Conservation (phyloP, 1,139 yeast species). For the Geotrichum reessii region DNA sequence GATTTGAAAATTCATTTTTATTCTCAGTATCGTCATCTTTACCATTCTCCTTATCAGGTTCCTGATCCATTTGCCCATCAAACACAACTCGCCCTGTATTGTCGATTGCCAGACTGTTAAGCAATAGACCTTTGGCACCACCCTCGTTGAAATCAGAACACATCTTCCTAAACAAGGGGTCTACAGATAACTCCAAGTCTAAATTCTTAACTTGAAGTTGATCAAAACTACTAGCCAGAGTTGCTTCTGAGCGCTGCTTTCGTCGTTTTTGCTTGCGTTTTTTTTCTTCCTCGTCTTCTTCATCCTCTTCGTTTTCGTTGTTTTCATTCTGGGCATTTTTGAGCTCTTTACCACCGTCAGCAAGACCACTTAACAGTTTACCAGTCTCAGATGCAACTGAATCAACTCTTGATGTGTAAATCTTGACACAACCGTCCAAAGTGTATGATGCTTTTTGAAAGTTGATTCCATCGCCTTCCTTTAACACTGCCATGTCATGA, state of each 20-base stretch:
- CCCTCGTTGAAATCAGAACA: constrained; percentile 93
- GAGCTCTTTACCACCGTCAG: constrained; percentile 32
- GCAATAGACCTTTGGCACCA: constrained; percentile 77
- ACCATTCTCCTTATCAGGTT: constrained; percentile 23
- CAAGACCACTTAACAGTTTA: constrained; percentile 68
- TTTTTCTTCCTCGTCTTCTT: constrained; percentile 30
- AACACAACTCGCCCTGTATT: constrained; percentile 56
- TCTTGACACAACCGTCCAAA: constrained; percentile 79
- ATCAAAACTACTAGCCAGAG: constrained; percentile 52
- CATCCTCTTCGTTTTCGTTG: constrained; percentile 27
- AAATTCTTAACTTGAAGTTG: constrained; percentile 60
- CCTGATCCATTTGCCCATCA: constrained; percentile 41
- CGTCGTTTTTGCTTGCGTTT: constrained; percentile 23
- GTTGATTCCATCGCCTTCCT: constrained; percentile 58
- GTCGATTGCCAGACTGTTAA: constrained; percentile 64
- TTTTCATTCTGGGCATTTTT: constrained; percentile 18
- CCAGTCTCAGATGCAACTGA: constrained; percentile 91
- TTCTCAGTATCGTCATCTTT: background rate
- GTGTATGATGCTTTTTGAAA: constrained; percentile 78
- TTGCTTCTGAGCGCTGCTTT: constrained; percentile 38
- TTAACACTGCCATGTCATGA: constrained; percentile 57
- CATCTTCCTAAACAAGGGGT: constrained; percentile 84
- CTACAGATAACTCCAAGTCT: constrained; percentile 74
- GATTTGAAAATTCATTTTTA: constrained; percentile 15
- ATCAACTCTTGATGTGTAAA: constrained; percentile 81